Percentiles rank a stretch among this genome's conserved stretches.
These are phyloP conservation scores for Kalanchoe fedtschenkoi DNA, from an alignment of 164 flowering plant species.

Conservation along the genomic window DNA sequence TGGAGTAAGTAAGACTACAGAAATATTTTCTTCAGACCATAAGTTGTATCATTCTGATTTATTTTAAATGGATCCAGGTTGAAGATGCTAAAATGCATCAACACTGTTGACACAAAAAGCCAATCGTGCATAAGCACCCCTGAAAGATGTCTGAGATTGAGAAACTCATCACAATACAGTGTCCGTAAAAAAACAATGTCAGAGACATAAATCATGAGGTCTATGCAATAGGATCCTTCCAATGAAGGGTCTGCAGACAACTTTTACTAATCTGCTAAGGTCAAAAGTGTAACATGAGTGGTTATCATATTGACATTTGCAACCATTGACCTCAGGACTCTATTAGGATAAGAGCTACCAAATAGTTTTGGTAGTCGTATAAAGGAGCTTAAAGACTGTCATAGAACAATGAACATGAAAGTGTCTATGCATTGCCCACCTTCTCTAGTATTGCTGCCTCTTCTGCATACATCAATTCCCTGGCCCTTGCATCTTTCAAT, in stretches of 20 bases:
- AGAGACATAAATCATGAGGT: too few relatives aligned
- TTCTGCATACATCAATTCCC: constrained; percentile 94
- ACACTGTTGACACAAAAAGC: too few relatives aligned
- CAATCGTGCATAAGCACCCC: too few relatives aligned
- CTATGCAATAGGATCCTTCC: too few relatives aligned
- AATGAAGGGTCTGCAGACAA: neutral
- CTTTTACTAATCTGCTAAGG: neutral
- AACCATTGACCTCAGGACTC: neutral
- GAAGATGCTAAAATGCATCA: too few relatives aligned
- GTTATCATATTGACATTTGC: neutral
- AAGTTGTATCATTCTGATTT: too few relatives aligned
- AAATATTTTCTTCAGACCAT: neutral
- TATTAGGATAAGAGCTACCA: neutral
- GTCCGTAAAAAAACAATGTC: too few relatives aligned
- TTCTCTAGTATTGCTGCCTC: constrained; percentile 84
- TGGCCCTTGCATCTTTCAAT: constrained; percentile 80
- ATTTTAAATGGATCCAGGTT: too few relatives aligned
- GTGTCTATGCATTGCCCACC: constrained; percentile 26
- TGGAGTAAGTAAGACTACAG: neutral
- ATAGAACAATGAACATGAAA: neutral
- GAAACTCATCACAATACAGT: too few relatives aligned
- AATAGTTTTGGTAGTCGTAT: neutral
- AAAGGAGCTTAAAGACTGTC: neutral
- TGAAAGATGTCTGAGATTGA: too few relatives aligned
- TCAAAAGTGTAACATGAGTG: neutral